Evolutionary conservation across 371 early-diverging fungal species (phyloP), one percentile per base, ranked within the genome.

Genomic region (Syncephalis fuscata): DNA sequence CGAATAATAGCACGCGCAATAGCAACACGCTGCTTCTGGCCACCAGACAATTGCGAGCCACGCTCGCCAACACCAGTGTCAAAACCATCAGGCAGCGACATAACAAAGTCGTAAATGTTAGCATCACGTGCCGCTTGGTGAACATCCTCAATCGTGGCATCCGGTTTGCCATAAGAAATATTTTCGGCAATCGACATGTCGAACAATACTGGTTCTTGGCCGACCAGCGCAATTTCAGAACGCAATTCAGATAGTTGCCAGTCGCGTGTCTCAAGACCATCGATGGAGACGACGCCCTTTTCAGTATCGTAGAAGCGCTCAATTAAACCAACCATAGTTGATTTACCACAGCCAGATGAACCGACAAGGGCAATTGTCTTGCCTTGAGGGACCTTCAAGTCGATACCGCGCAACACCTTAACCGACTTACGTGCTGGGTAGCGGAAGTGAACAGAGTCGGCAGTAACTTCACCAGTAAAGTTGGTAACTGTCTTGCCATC

Each of bases 121-220:
- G 88, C 72, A 16, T 66, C 58, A 45, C 68, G 69, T 48, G 76
- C 73, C 4, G 77, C 77, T 39, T 55, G 60, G 44, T 71, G 71
- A 15, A 85, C 68, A 40, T 73, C 67, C 32, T 78, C 80, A 42
- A 71, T 56, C 16, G 73, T 54, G 2, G 57, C 53, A 8, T 37
- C 53, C n/a, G 46, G 50, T 14, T 43, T 21, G 37, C 80, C 78
- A 46, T 73, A 80, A 1, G 73, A 62, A 39, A 94, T 83, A 61
- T 93, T 97, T 16, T 90, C 80, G 26, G 67, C 67, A 58, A 94
- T 77, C 1, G 87, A 74, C 62, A 78, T 68, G 60, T 82, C 80
- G 57, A 92, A 89, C 37, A 93, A 61, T 14, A 73, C 69, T 17
- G 89, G 89, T 59, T 92, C 92, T 64, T 97, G 95, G 36, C 80